Evolutionary conservation across 2,329 filamentous ascomycete species (phyloP).

Genomic region (Verticillium tricorpus): DNA sequence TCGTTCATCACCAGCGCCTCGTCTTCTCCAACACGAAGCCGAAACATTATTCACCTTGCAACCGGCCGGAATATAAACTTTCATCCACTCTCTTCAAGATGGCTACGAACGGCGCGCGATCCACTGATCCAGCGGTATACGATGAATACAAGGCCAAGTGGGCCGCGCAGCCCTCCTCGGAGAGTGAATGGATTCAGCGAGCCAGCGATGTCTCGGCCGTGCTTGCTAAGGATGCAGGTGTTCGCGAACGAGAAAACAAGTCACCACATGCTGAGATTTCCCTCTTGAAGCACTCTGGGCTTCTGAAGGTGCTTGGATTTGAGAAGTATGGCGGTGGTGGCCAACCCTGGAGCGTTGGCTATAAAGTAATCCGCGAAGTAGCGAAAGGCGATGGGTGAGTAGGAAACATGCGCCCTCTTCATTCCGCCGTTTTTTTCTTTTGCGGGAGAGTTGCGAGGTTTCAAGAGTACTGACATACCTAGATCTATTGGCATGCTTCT

Average conservation of each 20-base stretch:
- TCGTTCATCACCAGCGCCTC: background rate
- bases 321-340: constrained; percentile 37
- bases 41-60: background rate
- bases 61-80: background rate
- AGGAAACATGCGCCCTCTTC: background rate
- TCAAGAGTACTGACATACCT: background rate
- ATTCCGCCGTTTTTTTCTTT: background rate
- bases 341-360: constrained; percentile 45
- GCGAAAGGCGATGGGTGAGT: constrained; percentile 57
- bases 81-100: background rate
- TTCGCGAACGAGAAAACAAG: constrained; percentile 32
- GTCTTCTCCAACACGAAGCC: background rate
- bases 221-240: constrained; percentile 25
- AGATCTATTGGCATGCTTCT: constrained; percentile 61
- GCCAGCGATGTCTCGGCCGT: constrained; percentile 32
- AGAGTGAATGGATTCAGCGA: constrained; percentile 31
- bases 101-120: constrained; percentile 1
- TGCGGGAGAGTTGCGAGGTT: accelerated
- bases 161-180: constrained; percentile 24
- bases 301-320: constrained; percentile 33
- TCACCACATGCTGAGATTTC: constrained; percentile 33
- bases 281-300: constrained; percentile 34
- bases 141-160: constrained; percentile 29
- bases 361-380: constrained; percentile 56
- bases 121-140: constrained; percentile 32